Evolutionary conservation across 495 filamentous ascomycete species (phyloP), one percentile per base, ranked within the genome.

Genomic region (Entonaema liquescens): DNA sequence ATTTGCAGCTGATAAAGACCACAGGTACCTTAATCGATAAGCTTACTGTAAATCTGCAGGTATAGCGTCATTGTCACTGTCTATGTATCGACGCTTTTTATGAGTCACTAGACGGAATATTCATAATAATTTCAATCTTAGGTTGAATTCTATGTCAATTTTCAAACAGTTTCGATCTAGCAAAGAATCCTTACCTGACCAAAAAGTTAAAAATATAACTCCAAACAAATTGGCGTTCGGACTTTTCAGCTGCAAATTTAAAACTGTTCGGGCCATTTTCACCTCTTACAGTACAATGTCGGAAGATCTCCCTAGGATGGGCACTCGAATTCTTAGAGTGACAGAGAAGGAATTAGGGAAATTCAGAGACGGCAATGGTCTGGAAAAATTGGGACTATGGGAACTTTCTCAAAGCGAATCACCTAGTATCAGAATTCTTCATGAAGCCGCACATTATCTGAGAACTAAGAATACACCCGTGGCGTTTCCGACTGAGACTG

Each of bases 401-500:
- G 75, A 76, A 29, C 49, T 72, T 59, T 76, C 68, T 59, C 62
- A 55, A 52, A 52, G 2, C 21, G 21, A 71, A 59, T 72, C 63
- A 23, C 62, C 62, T 12, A 62, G 67, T 63, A 44, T 68, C 59
- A 56, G 67, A 71, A 63, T 79, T 19, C 74, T 90, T 62, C 74
- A 57, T 47, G 75, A 82, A 31, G 92, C 92, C 5, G 91, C 90
- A 12, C 56, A 82, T 11, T 81, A 86, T 65, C 84, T 97, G 35
- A 87, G 80, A 29, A 83, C 82, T 29, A 87, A 86, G 65, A 83
- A 91, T 76, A 82, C 86, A 26, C 94, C 94, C 17, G 92, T 99
- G 44, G 96, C 93, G 8, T 99, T 99, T 77, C 96, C 95, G 5
- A 99, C 96, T 0, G 95, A 99, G 80, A 99, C 95, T 5, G 95